Evolutionary conservation across 2,329 filamentous ascomycete species (phyloP).

Genomic region (Ceratocystiopsis brevicomis): DNA sequence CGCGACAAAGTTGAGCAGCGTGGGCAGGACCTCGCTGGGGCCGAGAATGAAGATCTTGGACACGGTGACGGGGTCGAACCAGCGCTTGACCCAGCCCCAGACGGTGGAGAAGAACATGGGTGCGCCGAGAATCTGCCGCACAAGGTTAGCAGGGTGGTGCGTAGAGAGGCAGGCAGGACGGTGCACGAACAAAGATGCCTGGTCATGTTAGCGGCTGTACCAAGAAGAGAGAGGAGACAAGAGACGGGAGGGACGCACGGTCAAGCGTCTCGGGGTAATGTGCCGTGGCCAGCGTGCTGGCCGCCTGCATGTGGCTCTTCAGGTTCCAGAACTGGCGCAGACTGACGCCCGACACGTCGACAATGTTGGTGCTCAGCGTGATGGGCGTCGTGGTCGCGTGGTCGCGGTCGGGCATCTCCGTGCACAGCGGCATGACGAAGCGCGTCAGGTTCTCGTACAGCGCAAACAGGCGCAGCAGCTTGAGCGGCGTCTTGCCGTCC

Average conservation of each 20-base stretch:
- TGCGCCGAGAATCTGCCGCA: conserved; percentile 69
- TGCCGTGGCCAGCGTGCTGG: conserved; percentile 70
- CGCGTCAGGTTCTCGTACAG: conserved; percentile 83
- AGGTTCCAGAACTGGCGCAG: conserved; percentile 93
- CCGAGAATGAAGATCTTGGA: conserved; percentile 90
- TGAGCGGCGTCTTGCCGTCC: conserved; percentile 48
- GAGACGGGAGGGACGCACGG: conserved; percentile 38
- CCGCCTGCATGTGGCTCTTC: conserved; percentile 84
- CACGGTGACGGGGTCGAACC: conserved; percentile 85
- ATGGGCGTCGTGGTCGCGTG: conserved; percentile 59
- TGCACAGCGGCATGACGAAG: conserved; percentile 73
- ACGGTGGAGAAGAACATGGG: conserved; percentile 83
- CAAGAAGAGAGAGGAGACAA: not conserved
- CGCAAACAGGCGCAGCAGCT: conserved; percentile 72
- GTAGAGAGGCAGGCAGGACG: not conserved
- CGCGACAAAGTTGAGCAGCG: conserved; percentile 67
- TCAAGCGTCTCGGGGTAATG: conserved; percentile 92
- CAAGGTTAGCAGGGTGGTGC: not conserved
- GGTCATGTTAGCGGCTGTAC: not conserved
- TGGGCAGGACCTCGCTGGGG: conserved; percentile 52
- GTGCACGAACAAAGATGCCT: conserved; percentile 5
- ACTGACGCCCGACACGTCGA: conserved; percentile 75
- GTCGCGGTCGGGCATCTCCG: conserved; percentile 51
- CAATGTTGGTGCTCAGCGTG: conserved; percentile 83
- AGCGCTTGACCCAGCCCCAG: conserved; percentile 88